Evolutionary conservation across 176 grass and related monocot genomes (phyloP).

Genomic region (Thinopyrum elongatum): DNA sequence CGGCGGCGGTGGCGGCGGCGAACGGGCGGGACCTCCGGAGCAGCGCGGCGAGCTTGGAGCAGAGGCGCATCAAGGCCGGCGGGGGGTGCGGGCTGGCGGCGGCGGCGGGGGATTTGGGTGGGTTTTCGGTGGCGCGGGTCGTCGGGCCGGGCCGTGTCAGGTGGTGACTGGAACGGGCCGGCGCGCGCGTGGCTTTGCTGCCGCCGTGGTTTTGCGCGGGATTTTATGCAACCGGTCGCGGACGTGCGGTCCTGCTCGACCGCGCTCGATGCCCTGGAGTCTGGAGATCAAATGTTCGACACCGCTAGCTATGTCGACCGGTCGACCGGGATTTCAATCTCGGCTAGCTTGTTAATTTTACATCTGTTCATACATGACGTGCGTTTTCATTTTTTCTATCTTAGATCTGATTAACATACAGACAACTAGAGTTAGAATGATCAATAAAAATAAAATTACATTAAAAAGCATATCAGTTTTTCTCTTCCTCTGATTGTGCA

Average conservation of each 20-base stretch:
- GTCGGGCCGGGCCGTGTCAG: neutral
- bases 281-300: slow-evolving; percentile 12
- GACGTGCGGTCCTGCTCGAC: neutral
- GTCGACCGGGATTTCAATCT: neutral
- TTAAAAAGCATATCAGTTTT: too few species aligned
- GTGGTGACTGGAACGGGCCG: slow-evolving; percentile 22
- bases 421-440: too few species aligned
- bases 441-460: too few species aligned
- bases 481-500: too few species aligned
- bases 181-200: neutral
- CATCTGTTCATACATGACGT: too few species aligned
- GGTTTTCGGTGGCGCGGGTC: neutral
- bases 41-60: slow-evolving; percentile 62
- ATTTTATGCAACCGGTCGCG: slow-evolving; percentile 20
- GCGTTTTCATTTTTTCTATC: too few species aligned
- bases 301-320: neutral
- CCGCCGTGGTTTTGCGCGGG: neutral
- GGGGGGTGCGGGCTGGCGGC: neutral
- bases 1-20: neutral
- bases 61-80: slow-evolving; percentile 42
- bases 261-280: neutral
- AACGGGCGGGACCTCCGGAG: slow-evolving; percentile 59
- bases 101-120: neutral
- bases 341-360: too few species aligned
- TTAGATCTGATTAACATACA: too few species aligned